Conservation (phyloP, 208 protist species). For the Strigomonas galati region DNA sequence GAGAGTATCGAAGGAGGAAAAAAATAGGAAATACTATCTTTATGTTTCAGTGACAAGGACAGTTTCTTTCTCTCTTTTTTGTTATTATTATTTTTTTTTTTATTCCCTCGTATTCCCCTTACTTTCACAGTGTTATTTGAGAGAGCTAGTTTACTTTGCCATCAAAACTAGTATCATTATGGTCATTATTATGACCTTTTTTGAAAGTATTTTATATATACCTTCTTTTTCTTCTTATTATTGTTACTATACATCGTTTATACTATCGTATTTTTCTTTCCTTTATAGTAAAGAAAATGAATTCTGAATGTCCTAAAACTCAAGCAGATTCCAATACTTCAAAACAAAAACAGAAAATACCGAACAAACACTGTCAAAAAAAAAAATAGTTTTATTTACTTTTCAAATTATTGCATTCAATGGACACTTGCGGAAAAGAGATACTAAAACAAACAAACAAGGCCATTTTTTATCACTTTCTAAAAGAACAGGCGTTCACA, state of each 20-base stretch:
- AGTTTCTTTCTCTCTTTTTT: conserved; percentile 2
- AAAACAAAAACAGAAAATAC: no score
- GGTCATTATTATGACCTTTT: conserved; percentile 3
- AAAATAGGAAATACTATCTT: no score
- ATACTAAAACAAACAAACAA: no score
- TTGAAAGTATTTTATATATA: not conserved
- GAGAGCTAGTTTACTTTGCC: not conserved
- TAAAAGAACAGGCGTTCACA: no score
- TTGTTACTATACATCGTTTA: not conserved
- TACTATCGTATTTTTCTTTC: not conserved
- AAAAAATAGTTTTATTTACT: no score
- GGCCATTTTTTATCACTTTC: no score
- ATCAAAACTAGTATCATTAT: conserved; percentile 17
- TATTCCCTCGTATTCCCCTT: not conserved
- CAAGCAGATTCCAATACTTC: no score
- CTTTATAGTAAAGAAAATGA: not conserved
- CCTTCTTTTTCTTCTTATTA: conserved; percentile 19
- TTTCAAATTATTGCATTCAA: no score
- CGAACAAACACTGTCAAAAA: no score
- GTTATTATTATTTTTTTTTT: conserved; percentile 1
- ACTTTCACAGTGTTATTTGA: conserved; percentile 6
- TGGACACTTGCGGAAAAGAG: no score
- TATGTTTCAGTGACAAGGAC: no score
- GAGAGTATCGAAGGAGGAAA: not conserved
- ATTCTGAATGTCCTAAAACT: no score